A percentile compares a stretch with the other conserved stretches of the same genome.
Conservation (phyloP, 179 eudicot genomes). For the Nepenthes alata region DNA sequence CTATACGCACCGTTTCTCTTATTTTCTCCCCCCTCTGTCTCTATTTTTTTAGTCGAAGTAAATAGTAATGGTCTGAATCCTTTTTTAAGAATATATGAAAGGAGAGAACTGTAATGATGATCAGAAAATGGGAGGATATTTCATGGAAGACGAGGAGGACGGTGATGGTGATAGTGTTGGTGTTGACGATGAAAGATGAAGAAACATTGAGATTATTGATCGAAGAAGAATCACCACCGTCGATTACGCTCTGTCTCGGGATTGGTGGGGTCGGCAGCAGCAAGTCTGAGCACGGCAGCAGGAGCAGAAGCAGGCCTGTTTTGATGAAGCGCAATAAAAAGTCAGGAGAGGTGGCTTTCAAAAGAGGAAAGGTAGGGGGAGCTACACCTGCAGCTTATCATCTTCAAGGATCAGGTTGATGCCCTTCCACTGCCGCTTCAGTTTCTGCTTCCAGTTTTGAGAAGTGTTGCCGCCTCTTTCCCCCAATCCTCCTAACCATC, state of each 20-base stretch:
- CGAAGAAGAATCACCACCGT: slow-evolving; percentile 6
- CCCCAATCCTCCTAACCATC: background rate
- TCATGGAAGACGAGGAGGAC: background rate
- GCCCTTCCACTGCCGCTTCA: slow-evolving; percentile 14
- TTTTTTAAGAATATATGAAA: background rate
- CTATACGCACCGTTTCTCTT: background rate
- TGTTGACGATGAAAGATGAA: background rate
- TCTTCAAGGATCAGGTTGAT: slow-evolving; percentile 9
- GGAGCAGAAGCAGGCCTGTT: background rate
- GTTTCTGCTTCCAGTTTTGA: slow-evolving; percentile 16
- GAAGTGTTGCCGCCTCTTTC: background rate
- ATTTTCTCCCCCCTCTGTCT: background rate
- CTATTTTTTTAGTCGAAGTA: no score
- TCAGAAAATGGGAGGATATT: background rate
- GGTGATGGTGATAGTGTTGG: background rate
- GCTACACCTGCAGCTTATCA: slow-evolving; percentile 10
- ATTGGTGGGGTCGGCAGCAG: slow-evolving; percentile 8
- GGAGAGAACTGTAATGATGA: background rate
- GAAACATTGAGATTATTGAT: no score
- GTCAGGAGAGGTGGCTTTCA: slow-evolving; percentile 8
- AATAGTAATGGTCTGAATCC: no score
- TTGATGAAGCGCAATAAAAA: background rate
- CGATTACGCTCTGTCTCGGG: slow-evolving; percentile 20
- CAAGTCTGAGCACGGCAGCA: slow-evolving; percentile 3
- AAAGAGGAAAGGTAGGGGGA: slow-evolving; percentile 16